phyloP scores from a whole-genome alignment of 2,329 filamentous ascomycete genomes.

The Cercospora zeae-maydis region DNA sequence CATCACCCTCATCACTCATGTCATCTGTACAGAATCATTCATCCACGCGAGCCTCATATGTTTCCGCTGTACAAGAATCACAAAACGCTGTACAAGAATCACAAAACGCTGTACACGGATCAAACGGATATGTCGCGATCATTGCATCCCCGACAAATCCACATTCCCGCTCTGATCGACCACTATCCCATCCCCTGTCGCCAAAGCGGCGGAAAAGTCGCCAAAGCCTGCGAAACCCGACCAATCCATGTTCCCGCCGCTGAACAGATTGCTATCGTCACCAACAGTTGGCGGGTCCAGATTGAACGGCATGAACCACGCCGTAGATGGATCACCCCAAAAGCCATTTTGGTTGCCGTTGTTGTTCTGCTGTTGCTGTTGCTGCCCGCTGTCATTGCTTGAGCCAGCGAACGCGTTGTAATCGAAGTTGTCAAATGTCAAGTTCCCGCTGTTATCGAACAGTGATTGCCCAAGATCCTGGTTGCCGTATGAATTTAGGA shows the following conservation, averaged over 20 bases:
- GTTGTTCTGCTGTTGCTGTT: conserved; percentile 11
- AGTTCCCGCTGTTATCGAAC: conserved; percentile 16
- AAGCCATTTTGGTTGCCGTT: conserved; percentile 20
- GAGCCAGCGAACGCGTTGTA: conserved; percentile 24
- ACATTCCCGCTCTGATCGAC: conserved; percentile 5
- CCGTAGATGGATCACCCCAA: conserved; percentile 51
- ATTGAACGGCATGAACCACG: conserved; percentile 93
- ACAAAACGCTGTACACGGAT: not conserved
- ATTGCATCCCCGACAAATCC: conserved; percentile 5
- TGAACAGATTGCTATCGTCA: conserved; percentile 37
- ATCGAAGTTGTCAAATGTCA: conserved; percentile 28
- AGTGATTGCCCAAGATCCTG: conserved; percentile 15
- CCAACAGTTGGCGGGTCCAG: conserved; percentile 64
- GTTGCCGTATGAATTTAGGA: conserved; percentile 65
- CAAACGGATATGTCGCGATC: not conserved
- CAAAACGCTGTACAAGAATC: not conserved
- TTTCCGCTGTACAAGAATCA: not conserved
- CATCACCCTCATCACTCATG: not conserved
- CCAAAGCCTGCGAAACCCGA: conserved; percentile 30
- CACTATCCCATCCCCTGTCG: conserved; percentile 11
- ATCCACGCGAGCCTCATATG: not conserved
- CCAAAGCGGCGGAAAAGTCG: conserved; percentile 25
- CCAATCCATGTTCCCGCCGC: conserved; percentile 34
- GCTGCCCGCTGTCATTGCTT: conserved; percentile 14
- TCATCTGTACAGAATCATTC: not conserved